Evolutionary conservation across 345 rosid species (phyloP), one percentile per base, ranked within the genome.

Genomic region (Brassica juncea): DNA sequence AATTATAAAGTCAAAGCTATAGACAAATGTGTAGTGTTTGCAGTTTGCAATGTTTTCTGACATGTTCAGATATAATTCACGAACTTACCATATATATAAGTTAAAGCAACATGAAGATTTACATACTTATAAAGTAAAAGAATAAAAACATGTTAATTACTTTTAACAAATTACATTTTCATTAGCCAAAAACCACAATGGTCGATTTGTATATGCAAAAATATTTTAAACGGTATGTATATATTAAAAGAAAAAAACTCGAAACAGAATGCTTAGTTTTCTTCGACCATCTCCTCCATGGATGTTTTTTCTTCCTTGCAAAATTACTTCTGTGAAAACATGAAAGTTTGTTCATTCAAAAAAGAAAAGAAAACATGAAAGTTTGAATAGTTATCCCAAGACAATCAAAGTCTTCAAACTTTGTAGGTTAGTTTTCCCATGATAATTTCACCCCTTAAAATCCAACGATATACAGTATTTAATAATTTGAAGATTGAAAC

Each of bases 401-500:
- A 54, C 31, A n/a, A 44, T 54, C 10, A 65, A 65, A 31, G 39
- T 75, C 21, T 25, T 6, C 57, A 8, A 11, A 57, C 21, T 68
- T 11, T 3, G 27, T 68, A 49, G 37, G 52, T 47, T 28, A 30
- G 30, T 31, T 70, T 11, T 47, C 71, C 64, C 15, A 63, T 61
- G 21, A 61, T 49, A 32, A 23, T 61, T 31, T 47, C 5, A 32
- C 49, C 34, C 27, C 15, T 42, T 3, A 27, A 28, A 60, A 8
- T 21, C 5, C 31, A 23, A 76, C 15, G 1, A 44, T 42, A 27
- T 67, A 58, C 19, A 15, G 21, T 31, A 69, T 3, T 32, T 9
- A 47, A 49, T 62, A 77, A 62, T 28, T 77, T 23, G 21, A 64
- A 32, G 32, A 71, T 7, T 55, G 52, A 66, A 55, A 65, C 39